Conservation (phyloP, 176 grass and related monocot species). For the Avena insularis region DNA sequence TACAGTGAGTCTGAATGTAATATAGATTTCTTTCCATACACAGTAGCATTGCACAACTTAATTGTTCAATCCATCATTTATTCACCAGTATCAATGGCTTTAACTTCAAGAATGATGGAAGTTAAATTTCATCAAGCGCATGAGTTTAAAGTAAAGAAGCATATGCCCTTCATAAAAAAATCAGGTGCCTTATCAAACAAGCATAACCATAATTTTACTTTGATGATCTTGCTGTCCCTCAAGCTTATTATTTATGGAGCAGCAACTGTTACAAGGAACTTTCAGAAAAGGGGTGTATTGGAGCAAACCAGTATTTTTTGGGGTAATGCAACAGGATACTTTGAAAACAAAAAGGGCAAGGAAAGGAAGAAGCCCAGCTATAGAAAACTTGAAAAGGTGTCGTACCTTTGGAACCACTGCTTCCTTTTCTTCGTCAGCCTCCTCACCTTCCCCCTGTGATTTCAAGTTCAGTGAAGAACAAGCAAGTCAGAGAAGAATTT, state of each 20-base stretch:
- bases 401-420: conserved; percentile 65
- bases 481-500: conserved; percentile 45
- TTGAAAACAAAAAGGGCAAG: conserved; percentile 17
- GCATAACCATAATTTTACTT: not conserved
- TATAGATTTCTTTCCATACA: conserved; percentile 6
- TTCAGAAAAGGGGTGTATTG: conserved; percentile 40
- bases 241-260: not conserved
- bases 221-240: not conserved
- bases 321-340: conserved; percentile 31
- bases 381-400: conserved; percentile 28
- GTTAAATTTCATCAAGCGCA: conserved; percentile 8
- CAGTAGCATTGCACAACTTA: conserved; percentile 34
- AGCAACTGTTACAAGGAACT: conserved; percentile 13
- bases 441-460: conserved; percentile 84
- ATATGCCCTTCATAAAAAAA: conserved; percentile 19
- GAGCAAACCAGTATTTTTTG: conserved; percentile 11
- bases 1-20: conserved; percentile 30
- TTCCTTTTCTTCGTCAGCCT: conserved; percentile 89
- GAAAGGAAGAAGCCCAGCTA: conserved; percentile 23
- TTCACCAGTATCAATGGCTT: not conserved
- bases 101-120: conserved; percentile 27
- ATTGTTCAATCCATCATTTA: conserved; percentile 36
- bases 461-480: conserved; percentile 35
- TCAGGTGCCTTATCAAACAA: conserved; percentile 15
- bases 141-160: conserved; percentile 6